Evolutionary conservation across 1,284 basidiomycete species (phyloP), one percentile per base, ranked within the genome.

Genomic region (Ustilago nuda): DNA sequence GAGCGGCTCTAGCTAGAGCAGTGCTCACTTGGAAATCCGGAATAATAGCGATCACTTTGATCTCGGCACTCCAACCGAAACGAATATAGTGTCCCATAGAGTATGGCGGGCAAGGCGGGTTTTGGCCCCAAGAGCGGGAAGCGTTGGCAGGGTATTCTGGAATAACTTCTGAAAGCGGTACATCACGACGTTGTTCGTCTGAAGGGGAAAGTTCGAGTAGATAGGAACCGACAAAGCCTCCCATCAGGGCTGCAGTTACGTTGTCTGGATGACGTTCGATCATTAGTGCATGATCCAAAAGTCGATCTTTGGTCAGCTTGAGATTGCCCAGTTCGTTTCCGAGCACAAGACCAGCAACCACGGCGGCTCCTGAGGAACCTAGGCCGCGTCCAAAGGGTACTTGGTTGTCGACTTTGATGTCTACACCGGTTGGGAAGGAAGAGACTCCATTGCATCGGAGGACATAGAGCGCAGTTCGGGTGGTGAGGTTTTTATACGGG

Each of bases 251-350:
- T 0, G 97, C 97, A 0, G 97, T 97, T 77, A 99, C 96, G 86
- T 99, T 99, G 88, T 99, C 97, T 8, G 97, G 97, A 86, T 99
- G 97, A 11, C 97, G 90, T 87, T 99, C 97, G 81, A 99, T 95
- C 97, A 99, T 99, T 66, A 99, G 89, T 1, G 97, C 95, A 85
- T 94, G 96, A 87, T 99, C 97, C 65, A 99, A 90, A 80, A 97
- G 88, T 33, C 97, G 91, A 57, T 89, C 89, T 36, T 87, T 89
- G 17, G 92, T 85, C 13, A 99, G 90, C 30, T 89, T 85, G 69
- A 99, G 89, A 55, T 90, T 78, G 15, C 94, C 96, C 13, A 99
- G 88, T 19, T 91, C 89, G 85, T 95, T 91, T 45, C 92, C 97
- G 53, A 99, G 90, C 41, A 98, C 89, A 30, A 98, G 93, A 51